Evolutionary conservation across 2,329 filamentous ascomycete genomes (phyloP), one percentile per base, ranked within the genome.

Genomic region (Acrocalymma vagum): DNA sequence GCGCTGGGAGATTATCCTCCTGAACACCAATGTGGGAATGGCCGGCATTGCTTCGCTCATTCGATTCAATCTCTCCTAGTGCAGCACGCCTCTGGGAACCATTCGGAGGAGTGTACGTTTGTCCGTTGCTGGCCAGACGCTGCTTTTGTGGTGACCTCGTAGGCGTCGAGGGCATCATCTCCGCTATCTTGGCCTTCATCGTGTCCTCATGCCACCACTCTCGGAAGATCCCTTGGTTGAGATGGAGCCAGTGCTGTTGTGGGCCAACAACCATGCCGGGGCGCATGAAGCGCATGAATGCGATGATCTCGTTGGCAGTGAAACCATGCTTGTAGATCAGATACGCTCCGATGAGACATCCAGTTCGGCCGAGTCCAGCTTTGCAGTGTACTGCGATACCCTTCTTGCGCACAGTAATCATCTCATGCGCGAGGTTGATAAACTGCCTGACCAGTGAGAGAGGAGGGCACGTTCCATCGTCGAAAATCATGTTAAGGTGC

Each of bases 401-500:
- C 79, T 91, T 92, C 73, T 92, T 90, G 74, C 88, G 89, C 34
- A 92, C 80, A 1, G 86, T 92, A 63, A 99, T 99, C 72, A 88
- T 96, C 66, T 95, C 88, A 65, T 97, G 94, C 1, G 94, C 92
- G 44, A 99, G 80, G 55, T 90, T 90, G 70, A 99, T 93, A 69
- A 99, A 99, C 67, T 92, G 92, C 55, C 90, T 85, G 18, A 99
- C 94, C n/a, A 92, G 86, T 13, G 83, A 83, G 36, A 99, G 77
- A 2, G 90, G 85, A 15, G 94, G 94, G 69, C 94, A 99, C 4
- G 94, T 99, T 52, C 94, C 94, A 60, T 99, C 94, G 63, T 97
- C 94, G 65, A 99, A 99, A 63, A 99, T 97, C 94, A 99, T 99
- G 74, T 99, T 94, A 26, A 97, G 79, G 67, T 99, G 94, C 61